Base-by-base conservation (phyloP, 441 rosid species). In the Omphalea diandra region DNA sequence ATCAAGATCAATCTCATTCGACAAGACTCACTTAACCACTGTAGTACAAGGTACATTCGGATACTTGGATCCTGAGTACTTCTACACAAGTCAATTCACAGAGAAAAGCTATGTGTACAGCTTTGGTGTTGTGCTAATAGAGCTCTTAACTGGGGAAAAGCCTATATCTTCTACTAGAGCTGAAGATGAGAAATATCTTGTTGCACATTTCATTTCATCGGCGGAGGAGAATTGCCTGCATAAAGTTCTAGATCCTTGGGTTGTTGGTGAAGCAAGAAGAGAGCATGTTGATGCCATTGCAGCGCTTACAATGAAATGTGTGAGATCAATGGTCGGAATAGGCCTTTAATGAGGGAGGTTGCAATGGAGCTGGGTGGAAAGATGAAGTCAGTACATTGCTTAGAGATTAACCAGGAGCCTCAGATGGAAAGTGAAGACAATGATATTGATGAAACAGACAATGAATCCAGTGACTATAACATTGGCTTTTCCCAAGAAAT, bases 281-380 rank as follows among this genome's bases (percentile, higher is more conserved):
- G 67, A 70, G 35, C 76, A 72, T 14, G 17, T 73, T 31, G 9
- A 29, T 52, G 80, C 58, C 5, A 24, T 73, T 7, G 80, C 80
- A 14, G 27, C 43, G n/a, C 74, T 82, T 12, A 82, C 80, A 5
- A 35, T 26, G 52, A 77, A 78, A 41, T 80, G 82, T 32, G 7
- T 80, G 69, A 82, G 66, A 65, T 58, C 73, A 60, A 69, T 52
- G 53, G 81, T 35, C 75, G 67, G 69, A 82, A 79, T 43, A 71
- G 85, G 26, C 83, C 85, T 4, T 54, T 75, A 5, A 82, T 82
- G 85, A 79, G 64, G 24, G 53, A 49, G 20, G 9, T 49, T 2
- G 24, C 10, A 49, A n/a, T 49, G 26, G 53, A 49, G 53, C 53
- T 49, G 0, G 26, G 20, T 20, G 53, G 26, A 49, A 18, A 18